Percentiles rank a stretch among this genome's conserved stretches.
phyloP scores from a whole-genome alignment of 1,139 yeast species.

The Nakaseomyces bracarensis region DNA sequence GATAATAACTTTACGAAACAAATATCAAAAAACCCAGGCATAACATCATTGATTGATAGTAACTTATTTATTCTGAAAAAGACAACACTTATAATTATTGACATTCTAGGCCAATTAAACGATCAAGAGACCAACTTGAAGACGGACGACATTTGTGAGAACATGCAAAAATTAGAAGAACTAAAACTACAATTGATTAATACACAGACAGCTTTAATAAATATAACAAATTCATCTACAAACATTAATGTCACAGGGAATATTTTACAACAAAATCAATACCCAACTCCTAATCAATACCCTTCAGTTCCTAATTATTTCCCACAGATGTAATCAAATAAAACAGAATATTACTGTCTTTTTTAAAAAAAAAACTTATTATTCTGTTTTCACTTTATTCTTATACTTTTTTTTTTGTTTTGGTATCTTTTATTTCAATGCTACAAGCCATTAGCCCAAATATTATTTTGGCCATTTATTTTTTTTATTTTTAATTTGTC shows the following conservation, averaged over 20 bases:
- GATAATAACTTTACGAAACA: background rate
- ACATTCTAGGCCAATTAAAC: background rate
- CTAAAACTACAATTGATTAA: conserved; percentile 1
- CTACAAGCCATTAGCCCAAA: too few species aligned
- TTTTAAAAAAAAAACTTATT: too few species aligned
- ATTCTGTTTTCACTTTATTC: background rate
- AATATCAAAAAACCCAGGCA: background rate
- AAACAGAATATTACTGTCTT: background rate
- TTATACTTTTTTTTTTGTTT: too few species aligned
- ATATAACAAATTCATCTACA: background rate
- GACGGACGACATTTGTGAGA: background rate
- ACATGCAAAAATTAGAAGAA: conserved; percentile 2
- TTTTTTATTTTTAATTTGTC: too few species aligned
- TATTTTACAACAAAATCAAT: background rate
- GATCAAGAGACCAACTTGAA: background rate
- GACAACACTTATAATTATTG: background rate
- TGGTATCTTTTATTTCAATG: background rate
- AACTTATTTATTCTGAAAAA: background rate
- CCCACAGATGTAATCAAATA: conserved; percentile 1
- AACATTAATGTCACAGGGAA: background rate
- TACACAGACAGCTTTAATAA: conserved; percentile 2
- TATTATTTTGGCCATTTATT: too few species aligned
- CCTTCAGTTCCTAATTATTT: conserved; percentile 1
- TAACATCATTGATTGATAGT: background rate
- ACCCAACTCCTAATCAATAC: conserved; percentile 4